Conservation (phyloP, 352 stramenopile species). For the Phytopythium delawarense region DNA sequence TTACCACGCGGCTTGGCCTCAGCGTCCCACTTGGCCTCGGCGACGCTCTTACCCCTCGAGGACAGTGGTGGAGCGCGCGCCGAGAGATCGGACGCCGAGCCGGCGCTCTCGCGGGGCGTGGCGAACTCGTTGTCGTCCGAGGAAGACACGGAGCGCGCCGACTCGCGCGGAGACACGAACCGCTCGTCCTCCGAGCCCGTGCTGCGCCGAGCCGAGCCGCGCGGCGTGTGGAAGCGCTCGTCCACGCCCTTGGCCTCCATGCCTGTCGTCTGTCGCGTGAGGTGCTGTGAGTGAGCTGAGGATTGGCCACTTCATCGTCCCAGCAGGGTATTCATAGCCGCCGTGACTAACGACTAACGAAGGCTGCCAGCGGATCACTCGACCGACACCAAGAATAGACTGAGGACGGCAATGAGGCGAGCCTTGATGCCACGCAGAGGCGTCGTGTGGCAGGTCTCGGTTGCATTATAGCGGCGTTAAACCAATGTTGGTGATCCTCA, state of each 20-base stretch:
- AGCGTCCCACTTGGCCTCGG: conserved; percentile 2
- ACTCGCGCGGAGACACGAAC: conserved; percentile 51
- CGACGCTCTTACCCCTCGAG: background rate
- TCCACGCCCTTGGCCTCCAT: conserved; percentile 49
- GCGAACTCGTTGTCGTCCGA: conserved; percentile 61
- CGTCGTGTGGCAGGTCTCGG: background rate
- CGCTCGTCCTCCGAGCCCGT: conserved; percentile 53
- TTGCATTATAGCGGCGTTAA: conserved; percentile 2
- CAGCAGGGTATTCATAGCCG: background rate
- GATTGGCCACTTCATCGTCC: background rate
- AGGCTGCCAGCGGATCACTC: background rate
- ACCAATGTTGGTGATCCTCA: too few species aligned
- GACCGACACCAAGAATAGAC: background rate
- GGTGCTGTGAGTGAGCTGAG: background rate
- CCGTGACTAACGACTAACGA: background rate
- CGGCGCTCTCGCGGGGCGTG: conserved; percentile 41
- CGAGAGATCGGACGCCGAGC: background rate
- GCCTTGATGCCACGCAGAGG: background rate
- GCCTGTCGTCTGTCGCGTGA: background rate
- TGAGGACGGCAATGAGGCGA: background rate
- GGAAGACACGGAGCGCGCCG: conserved; percentile 44
- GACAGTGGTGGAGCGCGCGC: background rate
- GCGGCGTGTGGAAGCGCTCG: conserved; percentile 64
- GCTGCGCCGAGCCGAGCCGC: conserved; percentile 48
- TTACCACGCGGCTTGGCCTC: conserved; percentile 26